Evolutionary conservation across 495 filamentous ascomycete species (phyloP), one percentile per base, ranked within the genome.

Genomic region (Penicillium chermesinum): DNA sequence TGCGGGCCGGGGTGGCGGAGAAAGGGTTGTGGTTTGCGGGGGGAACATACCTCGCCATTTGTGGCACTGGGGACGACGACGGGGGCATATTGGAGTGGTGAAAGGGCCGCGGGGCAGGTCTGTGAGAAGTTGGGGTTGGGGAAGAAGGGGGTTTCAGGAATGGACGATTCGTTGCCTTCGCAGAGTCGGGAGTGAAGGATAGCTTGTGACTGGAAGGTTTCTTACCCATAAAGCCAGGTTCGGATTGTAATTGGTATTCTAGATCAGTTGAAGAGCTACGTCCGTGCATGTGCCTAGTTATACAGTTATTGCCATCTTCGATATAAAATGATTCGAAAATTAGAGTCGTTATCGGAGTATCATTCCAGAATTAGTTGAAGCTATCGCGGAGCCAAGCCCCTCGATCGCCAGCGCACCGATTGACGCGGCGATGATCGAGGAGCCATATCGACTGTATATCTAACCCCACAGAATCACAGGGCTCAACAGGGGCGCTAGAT

Each of bases 11-110:
- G 0, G 46, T 63, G 2, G 74, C 80, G 3, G 80, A 78, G 10
- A 74, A 86, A 14, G 81, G 84, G 1, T 53, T 96, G 3, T 98
- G 91, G 91, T 80, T 96, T 54, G 93, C 91, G 1, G 91, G 91
- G n/a, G 0, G 91, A 98, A 65, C 93, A 96, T 69, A 95, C 91
- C 20, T 82, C 89, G 19, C 91, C 91, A 20, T 94, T 95, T 65
- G 81, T 91, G 15, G 88, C 87, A 13, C 63, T 95, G 41, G 91
- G 91, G 1, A 96, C 90, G 7, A 85, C 82, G 9, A 91, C 88
- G 2, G 91, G 91, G 2, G 91, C 91, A 9, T 96, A 89, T 52
- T 95, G 88, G 89, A 89, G 87, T 63, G 91, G 91, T 1, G 88
- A 96, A 67, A 76, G 76, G 5, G 87, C 87, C 25, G 91, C 77